Evolutionary conservation across 352 stramenopile species (phyloP), one percentile per base, ranked within the genome.

Genomic region (Phytophthora multivora): DNA sequence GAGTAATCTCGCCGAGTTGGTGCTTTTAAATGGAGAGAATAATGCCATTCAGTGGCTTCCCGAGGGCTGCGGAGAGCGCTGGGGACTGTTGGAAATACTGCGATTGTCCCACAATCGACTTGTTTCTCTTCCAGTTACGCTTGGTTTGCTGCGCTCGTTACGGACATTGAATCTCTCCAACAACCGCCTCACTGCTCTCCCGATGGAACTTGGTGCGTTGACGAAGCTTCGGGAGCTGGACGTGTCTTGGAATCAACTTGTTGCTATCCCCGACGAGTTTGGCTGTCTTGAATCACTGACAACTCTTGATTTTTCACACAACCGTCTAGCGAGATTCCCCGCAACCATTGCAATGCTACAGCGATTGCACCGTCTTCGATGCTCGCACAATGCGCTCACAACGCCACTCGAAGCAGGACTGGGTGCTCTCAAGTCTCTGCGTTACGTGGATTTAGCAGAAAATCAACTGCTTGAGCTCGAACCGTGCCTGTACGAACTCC

Each of bases 181-280:
- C 35, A 90, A 90, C 40, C 58, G 53, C 7, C 30, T 90, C 10
- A 49, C 51, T 10, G 42, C 25, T 7, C 46, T 90, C n/a, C 79
- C 81, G 9, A 65, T 86, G 11, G 80, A 89, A 40, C 42, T 90
- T 40, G 75, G 72, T 4, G 73, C 80, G 0, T 69, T 91, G 10
- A 70, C 73, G 5, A 66, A 75, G n/a, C 51, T 91, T 31, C 49
- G 59, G 10, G 62, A 79, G 42, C 62, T 95, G 13, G 53, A 87
- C 38, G 33, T 93, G 18, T 80, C 77, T 13, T 85, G 80, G 73
- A 94, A 94, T 65, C 54, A 77, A 31, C 56, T 94, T 13, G 15
- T 41, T 0, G 12, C 26, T 15, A 62, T 95, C 2, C 87, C 87
- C 1, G 73, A 89, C 43, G 79, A 86, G 35, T 69, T 93, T 12